Evolutionary conservation across 768 basidiomycete species (phyloP), one percentile per base, ranked within the genome.

Genomic region (Macrolepiota dolichaula): DNA sequence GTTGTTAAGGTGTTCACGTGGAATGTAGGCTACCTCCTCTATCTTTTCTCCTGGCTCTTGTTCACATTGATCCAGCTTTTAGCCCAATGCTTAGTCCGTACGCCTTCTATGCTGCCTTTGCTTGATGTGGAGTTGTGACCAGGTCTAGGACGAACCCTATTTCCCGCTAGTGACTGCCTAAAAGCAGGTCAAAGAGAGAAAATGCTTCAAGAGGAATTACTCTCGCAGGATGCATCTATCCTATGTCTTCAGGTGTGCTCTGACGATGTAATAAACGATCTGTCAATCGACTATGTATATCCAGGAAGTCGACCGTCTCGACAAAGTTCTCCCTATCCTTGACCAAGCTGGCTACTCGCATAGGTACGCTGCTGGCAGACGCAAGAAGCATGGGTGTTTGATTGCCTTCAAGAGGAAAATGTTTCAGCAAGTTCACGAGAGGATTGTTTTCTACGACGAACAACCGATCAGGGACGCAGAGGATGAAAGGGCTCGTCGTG

Each of bases 271-370:
- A 27, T 22, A 44, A 17, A 37, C 29, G 24, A 46, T 36, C 55
- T 49, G 54, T 22, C 52, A 35, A 37, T 57, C 38, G 51, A 44
- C 53, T 55, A 54, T 32, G 27, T 15, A 24, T 22, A 27, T 24
- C 6, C 50, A 97, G 93, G 95, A 98, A 79, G 93, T 94, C 7
- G 96, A 96, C 68, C 80, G 87, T 40, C 76, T 94, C 25, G 85
- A 89, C 37, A 88, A 85, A 65, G 77, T 96, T 19, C 72, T 88
- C 22, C 91, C 91, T 1, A 75, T 79, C 22, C 79, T 96, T 6
- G 80, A 88, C 49, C 70, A 76, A 35, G 85, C 85, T 12, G 84
- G 85, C 10, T 95, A 94, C 70, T 72, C 76, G 9, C 73, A 84
- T 68, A 80, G 84, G 53, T 89, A 85, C 71, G 86, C 85, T 6